Evolutionary conservation across 331 rosid genomes (phyloP).

Genomic region (Rhamnella rubrinervis): DNA sequence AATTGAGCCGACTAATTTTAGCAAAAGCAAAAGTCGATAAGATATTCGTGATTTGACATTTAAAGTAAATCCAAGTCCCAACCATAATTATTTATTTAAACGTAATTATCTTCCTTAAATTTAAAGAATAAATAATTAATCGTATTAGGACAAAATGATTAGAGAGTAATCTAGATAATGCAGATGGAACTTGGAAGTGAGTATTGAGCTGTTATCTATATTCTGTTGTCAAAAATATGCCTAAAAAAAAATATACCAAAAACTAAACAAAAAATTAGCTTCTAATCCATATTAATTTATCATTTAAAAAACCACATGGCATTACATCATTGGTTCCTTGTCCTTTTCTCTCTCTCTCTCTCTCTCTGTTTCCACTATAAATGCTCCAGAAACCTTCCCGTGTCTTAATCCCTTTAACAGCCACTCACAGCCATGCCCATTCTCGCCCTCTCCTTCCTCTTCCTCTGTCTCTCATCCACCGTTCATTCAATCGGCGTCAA

Average conservation of each 20-base stretch:
- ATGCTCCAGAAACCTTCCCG: background rate
- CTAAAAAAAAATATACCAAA: background rate
- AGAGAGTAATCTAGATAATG: no score
- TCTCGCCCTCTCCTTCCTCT: conserved; percentile 28
- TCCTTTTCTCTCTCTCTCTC: background rate
- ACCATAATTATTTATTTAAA: no score
- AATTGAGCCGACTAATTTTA: no score
- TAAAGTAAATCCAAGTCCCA: no score
- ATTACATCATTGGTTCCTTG: background rate
- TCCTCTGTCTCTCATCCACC: conserved; percentile 35
- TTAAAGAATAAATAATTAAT: no score
- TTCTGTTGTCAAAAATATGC: no score
- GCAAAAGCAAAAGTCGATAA: no score
- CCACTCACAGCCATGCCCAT: conserved; percentile 27
- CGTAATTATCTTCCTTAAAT: no score
- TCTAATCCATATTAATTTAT: background rate
- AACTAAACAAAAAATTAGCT: background rate
- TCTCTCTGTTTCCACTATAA: background rate
- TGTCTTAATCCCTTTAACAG: background rate
- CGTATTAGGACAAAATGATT: no score
- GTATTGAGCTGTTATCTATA: no score
- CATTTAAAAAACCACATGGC: background rate
- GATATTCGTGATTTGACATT: no score
- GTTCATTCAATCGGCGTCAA: conserved; percentile 67
- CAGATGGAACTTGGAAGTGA: no score